These are phyloP conservation scores for Aspergillus carlsbadensis DNA, from an alignment of 495 filamentous ascomycete genomes.

Conservation along the genomic window DNA sequence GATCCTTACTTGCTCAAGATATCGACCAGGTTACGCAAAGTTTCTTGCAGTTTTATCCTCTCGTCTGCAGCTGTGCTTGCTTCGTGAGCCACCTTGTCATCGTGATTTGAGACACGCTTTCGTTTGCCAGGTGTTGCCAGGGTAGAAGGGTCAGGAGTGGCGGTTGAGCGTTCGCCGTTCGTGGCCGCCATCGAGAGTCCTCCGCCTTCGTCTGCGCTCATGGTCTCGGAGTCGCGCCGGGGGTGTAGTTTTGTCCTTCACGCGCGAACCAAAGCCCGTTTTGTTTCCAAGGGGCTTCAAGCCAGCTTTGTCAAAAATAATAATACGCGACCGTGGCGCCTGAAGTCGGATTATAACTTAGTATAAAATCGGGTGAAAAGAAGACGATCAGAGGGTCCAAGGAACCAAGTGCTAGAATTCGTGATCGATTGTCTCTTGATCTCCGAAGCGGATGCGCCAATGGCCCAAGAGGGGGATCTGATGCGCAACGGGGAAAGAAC, in stretches of 20 bases:
- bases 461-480: slow-evolving; percentile 28
- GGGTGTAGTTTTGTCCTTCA: slow-evolving; percentile 21
- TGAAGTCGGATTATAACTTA: not conserved
- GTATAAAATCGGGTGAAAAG: slow-evolving; percentile 2
- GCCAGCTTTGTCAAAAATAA: slow-evolving; percentile 5
- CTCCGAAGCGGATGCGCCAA: slow-evolving; percentile 35
- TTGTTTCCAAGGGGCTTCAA: not conserved
- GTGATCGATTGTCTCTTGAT: slow-evolving; percentile 19
- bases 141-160: slow-evolving; percentile 30
- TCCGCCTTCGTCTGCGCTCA: slow-evolving; percentile 46
- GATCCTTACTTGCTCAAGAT: slow-evolving; percentile 36
- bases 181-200: slow-evolving; percentile 34
- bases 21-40: slow-evolving; percentile 39
- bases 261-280: slow-evolving; percentile 21
- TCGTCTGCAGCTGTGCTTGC: slow-evolving; percentile 29
- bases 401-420: slow-evolving; percentile 3
- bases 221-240: slow-evolving; percentile 33
- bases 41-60: slow-evolving; percentile 39
- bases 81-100: slow-evolving; percentile 36
- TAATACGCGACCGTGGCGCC: slow-evolving; percentile 12
- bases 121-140: slow-evolving; percentile 44
- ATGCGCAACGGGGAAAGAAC: slow-evolving; percentile 33
- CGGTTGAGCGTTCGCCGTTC: slow-evolving; percentile 39
- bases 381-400: not conserved
- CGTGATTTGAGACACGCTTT: slow-evolving; percentile 44